These are phyloP conservation scores for Chlorophyllum brunneum DNA, from an alignment of 768 basidiomycete species.

Conservation along the genomic window DNA sequence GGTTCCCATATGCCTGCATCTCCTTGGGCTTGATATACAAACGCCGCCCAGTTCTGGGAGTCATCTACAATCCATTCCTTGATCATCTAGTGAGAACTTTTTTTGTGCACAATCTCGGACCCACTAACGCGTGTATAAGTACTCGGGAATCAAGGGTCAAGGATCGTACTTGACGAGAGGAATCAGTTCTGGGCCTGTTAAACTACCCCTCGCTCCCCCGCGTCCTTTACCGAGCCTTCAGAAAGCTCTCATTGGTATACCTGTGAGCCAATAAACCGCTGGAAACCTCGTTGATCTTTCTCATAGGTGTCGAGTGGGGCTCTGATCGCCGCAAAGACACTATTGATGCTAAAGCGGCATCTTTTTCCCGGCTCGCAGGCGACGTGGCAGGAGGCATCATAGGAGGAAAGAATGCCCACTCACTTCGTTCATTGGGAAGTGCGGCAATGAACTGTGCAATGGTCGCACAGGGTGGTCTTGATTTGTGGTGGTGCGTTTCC, in stretches of 20 bases:
- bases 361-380: constrained; percentile 74
- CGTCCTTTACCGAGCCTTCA: constrained; percentile 66
- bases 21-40: constrained; percentile 88
- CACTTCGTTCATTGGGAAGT: constrained; percentile 78
- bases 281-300: constrained; percentile 4
- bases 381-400: constrained; percentile 56
- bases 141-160: constrained; percentile 73
- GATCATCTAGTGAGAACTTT: constrained; percentile 60
- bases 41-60: constrained; percentile 79
- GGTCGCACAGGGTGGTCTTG: constrained; percentile 86
- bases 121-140: constrained; percentile 33
- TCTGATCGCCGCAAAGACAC: constrained; percentile 59
- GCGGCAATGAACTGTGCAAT: constrained; percentile 79
- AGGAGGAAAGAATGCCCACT: constrained; percentile 83
- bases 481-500: constrained; percentile 74
- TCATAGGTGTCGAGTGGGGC: constrained; percentile 81
- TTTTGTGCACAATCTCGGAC: background rate
- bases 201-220: constrained; percentile 62
- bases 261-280: background rate
- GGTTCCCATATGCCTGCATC: constrained; percentile 85
- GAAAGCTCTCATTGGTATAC: constrained; percentile 63
- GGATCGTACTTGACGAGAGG: constrained; percentile 73
- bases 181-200: constrained; percentile 35
- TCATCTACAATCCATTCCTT: constrained; percentile 92
- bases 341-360: constrained; percentile 55